Conservation (phyloP, 495 filamentous ascomycete species). For the Talaromyces stipitatus region DNA sequence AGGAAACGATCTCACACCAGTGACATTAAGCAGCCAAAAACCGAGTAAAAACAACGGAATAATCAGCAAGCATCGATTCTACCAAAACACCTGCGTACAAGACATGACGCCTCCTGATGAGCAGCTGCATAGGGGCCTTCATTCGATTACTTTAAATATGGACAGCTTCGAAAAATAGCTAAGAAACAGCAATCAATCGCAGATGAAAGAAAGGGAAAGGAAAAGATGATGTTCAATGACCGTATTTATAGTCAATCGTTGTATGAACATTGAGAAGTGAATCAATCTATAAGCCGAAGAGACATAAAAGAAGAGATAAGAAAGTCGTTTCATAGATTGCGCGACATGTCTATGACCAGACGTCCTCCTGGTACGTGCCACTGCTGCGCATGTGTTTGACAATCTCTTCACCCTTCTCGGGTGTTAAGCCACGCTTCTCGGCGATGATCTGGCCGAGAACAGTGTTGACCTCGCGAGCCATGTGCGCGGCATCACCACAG, state of each 20-base stretch:
- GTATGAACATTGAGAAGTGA: not conserved
- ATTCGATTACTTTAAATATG: not conserved
- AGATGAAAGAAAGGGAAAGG: not conserved
- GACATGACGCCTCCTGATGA: not conserved
- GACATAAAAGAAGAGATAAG: slow-evolving; percentile 4
- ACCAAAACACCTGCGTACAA: not conserved
- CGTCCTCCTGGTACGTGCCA: slow-evolving; percentile 96
- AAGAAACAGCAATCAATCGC: not conserved
- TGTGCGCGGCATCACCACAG: slow-evolving; percentile 95
- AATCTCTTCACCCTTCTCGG: slow-evolving; percentile 85
- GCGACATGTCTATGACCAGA: slow-evolving; percentile 63
- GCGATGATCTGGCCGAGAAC: slow-evolving; percentile 78
- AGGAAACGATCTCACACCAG: not conserved
- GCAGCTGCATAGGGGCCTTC: not conserved
- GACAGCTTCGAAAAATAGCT: not conserved
- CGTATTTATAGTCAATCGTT: not conserved
- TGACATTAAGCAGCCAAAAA: not conserved
- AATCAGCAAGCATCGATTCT: not conserved
- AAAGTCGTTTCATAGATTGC: slow-evolving; percentile 10
- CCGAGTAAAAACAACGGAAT: not conserved
- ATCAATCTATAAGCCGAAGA: slow-evolving; percentile 1
- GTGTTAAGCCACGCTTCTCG: slow-evolving; percentile 68
- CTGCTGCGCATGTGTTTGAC: slow-evolving; percentile 90
- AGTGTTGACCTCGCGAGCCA: slow-evolving; percentile 93
- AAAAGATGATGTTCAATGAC: not conserved